phyloP scores from a whole-genome alignment of 257 asterid genomes.

The Gentiana straminea region DNA sequence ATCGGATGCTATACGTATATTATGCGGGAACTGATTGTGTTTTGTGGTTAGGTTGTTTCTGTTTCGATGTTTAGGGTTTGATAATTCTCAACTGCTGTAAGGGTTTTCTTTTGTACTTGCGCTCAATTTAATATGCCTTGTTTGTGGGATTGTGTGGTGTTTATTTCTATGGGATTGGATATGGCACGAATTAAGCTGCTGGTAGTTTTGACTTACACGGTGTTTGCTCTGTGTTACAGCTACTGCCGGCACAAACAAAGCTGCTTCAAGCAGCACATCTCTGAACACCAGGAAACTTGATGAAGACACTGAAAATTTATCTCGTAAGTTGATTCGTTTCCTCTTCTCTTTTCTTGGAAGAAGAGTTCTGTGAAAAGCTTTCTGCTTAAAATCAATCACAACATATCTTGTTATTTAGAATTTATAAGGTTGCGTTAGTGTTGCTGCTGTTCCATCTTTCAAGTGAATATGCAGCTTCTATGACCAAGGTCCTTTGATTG shows the following conservation, averaged over 20 bases:
- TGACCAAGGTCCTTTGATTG: too few relatives aligned
- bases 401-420: background rate
- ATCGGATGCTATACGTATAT: background rate
- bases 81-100: background rate
- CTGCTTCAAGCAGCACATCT: conserved; percentile 66
- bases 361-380: background rate
- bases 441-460: too few relatives aligned
- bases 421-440: too few relatives aligned
- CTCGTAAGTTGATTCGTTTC: conserved; percentile 54
- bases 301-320: conserved; percentile 79
- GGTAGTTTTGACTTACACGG: background rate
- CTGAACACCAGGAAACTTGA: conserved; percentile 89
- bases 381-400: background rate
- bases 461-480: too few relatives aligned
- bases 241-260: conserved; percentile 72
- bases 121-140: background rate
- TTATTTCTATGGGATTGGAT: too few relatives aligned
- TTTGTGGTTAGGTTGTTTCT: too few relatives aligned
- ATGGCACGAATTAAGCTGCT: too few relatives aligned
- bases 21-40: too few relatives aligned
- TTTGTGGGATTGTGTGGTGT: too few relatives aligned
- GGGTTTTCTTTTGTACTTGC: background rate
- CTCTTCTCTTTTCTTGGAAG: background rate
- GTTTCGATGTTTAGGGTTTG: too few relatives aligned
- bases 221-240: conserved; percentile 40